phyloP scores from a whole-genome alignment of 1,284 basidiomycete species.

The Trichosporon ovoides region DNA sequence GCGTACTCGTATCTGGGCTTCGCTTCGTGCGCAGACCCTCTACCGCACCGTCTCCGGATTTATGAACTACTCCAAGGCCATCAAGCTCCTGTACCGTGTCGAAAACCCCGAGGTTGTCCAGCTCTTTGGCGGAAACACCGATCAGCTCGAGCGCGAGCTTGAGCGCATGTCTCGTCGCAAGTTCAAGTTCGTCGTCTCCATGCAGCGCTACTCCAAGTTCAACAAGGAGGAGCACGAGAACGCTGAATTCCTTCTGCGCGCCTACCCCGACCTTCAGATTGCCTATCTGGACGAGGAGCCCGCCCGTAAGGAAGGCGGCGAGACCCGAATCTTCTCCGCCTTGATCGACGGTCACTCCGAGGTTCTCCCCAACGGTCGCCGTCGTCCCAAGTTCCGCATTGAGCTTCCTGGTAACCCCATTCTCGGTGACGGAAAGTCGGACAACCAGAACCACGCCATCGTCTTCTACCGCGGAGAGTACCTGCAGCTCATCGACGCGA shows the following conservation, averaged over 20 bases:
- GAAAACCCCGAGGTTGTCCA: conserved; percentile 99
- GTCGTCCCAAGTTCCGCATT: conserved; percentile 95
- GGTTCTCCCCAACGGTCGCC: conserved; percentile 78
- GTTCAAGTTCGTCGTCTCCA: conserved; percentile 99
- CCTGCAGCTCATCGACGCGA: conserved; percentile 97
- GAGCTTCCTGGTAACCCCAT: conserved; percentile 98
- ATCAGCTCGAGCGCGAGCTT: conserved; percentile 91
- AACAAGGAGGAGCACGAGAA: conserved; percentile 99
- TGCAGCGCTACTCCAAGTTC: conserved; percentile 99
- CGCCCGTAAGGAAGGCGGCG: conserved; percentile 86
- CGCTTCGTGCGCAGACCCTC: conserved; percentile 92
- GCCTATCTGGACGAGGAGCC: conserved; percentile 98
- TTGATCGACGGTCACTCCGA: conserved; percentile 98
- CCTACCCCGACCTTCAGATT: conserved; percentile 98
- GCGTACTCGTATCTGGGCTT: conserved; percentile 98
- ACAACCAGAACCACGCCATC: conserved; percentile 99
- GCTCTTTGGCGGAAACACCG: conserved; percentile 93
- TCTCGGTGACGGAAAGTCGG: conserved; percentile 97
- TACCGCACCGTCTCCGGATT: conserved; percentile 98
- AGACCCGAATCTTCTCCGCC: conserved; percentile 89
- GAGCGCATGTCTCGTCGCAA: conserved; percentile 97
- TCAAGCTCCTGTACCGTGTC: conserved; percentile 98
- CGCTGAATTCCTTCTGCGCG: conserved; percentile 93
- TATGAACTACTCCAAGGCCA: conserved; percentile 99
- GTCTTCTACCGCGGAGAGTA: conserved; percentile 99